These are phyloP conservation scores for Vitis cinerea DNA, from an alignment of 164 flowering plant genomes.

Conservation along the genomic window DNA sequence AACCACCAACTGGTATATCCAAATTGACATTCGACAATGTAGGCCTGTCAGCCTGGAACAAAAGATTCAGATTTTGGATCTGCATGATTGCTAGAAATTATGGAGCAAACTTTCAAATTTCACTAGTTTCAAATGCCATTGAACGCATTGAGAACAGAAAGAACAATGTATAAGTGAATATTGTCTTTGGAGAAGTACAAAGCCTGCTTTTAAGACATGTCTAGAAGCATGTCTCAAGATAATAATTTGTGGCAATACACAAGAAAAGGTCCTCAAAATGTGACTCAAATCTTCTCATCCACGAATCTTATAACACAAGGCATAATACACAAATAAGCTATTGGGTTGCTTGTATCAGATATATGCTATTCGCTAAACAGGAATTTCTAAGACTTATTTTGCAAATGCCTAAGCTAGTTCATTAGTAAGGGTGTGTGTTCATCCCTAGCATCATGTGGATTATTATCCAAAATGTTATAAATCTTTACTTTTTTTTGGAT, in stretches of 20 bases:
- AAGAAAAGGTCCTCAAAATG: not conserved
- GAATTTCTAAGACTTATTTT: no score
- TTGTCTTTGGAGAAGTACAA: not conserved
- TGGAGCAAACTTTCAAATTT: not conserved
- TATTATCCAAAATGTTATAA: no score
- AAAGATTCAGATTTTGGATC: not conserved
- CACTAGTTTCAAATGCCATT: not conserved
- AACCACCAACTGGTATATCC: slow-evolving; percentile 85
- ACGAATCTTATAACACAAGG: no score
- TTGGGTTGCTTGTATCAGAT: no score
- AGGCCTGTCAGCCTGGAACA: slow-evolving; percentile 72
- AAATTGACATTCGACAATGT: slow-evolving; percentile 81
- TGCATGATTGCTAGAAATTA: not conserved
- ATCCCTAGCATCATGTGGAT: no score
- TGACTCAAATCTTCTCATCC: no score
- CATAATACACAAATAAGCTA: no score
- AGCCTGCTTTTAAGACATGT: not conserved
- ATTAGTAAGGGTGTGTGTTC: no score
- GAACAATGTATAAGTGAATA: not conserved
- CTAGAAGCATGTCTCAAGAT: not conserved
- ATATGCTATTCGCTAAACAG: no score
- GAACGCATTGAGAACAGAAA: not conserved
- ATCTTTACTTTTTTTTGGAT: no score
- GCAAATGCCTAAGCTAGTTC: no score
- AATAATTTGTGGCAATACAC: not conserved